Evolutionary conservation across 345 rosid genomes (phyloP), one percentile per base, ranked within the genome.

Genomic region (Combretum micranthum): DNA sequence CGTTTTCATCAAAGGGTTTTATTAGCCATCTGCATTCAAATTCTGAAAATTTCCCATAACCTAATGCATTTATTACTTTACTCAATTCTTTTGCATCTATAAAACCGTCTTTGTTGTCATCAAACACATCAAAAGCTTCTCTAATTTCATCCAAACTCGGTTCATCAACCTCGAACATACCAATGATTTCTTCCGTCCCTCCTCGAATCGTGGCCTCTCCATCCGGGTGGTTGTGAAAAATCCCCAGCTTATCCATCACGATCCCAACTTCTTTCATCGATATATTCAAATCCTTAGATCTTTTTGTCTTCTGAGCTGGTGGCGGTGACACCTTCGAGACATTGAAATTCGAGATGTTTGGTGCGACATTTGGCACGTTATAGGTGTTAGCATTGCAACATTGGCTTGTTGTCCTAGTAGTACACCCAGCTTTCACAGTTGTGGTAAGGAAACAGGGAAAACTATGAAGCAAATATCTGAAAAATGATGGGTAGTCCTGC

Each of bases 41-140:
- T 18, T 42, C 55, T 4, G 60, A 54, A 43, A 54, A 19, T 15
- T 48, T 15, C 3, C 8, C 44, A 5, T 59, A 16, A 16, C 70
- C 70, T 14, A 60, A 62, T 12, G 64, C 59, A 7, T 44, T 21
- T 0, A 66, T 52, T 17, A 66, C 65, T 43, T 23, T 12, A 39
- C 55, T 47, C 47, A 60, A 22, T 60, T 66, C 70, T 4, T 52
- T 1, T 37, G 70, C 56, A 17, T 66, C 64, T 18, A 66, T 55
- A 55, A 42, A 48, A 39, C 64, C 60, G 44, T 66, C 64, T 1
- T 51, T 18, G 63, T 66, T 59, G 50, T 32, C 26, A 17, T 60
- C 70, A 39, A 66, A 66, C 54, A 66, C 70, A 47, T 66, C 44
- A 44, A 66, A 66, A 1, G 70, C 70, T 20, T 66, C 64, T 60